These are phyloP conservation scores for Hypholoma fasciculare DNA, from an alignment of 768 basidiomycete genomes.

Conservation along the genomic window DNA sequence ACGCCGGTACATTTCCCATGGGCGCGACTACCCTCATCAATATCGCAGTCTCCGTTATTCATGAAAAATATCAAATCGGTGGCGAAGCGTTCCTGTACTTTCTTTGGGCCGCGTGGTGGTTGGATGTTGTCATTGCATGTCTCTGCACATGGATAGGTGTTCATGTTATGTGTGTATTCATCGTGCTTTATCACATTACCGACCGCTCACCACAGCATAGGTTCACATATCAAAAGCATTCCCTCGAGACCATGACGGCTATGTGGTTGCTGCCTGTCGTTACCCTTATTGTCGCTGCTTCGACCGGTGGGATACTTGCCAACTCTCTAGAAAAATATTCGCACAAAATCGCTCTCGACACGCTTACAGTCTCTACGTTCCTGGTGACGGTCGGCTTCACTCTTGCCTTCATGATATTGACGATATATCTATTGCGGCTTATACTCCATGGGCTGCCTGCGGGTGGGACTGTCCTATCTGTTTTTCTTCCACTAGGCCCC, in stretches of 20 bases:
- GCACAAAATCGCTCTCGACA: constrained; percentile 50
- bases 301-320: constrained; percentile 63
- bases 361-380: constrained; percentile 53
- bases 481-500: constrained; percentile 77
- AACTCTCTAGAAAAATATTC: constrained; percentile 46
- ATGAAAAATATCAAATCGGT: constrained; percentile 45
- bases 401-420: constrained; percentile 66
- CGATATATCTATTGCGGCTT: constrained; percentile 61
- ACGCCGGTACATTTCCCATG: constrained; percentile 56
- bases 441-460: constrained; percentile 55
- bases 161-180: constrained; percentile 60
- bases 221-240: constrained; percentile 60
- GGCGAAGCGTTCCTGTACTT: constrained; percentile 52
- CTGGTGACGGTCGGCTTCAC: constrained; percentile 56
- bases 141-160: constrained; percentile 61
- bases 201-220: constrained; percentile 18
- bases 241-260: constrained; percentile 54
- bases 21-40: constrained; percentile 59
- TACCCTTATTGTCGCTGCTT: constrained; percentile 68
- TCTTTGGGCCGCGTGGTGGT: constrained; percentile 72
- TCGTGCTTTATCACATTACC: not conserved
- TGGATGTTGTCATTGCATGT: constrained; percentile 55
- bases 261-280: constrained; percentile 79
- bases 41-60: constrained; percentile 45
- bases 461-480: constrained; percentile 48